Conservation (phyloP, 2,329 filamentous ascomycete genomes). For the Hymenoscyphus fructigenus region DNA sequence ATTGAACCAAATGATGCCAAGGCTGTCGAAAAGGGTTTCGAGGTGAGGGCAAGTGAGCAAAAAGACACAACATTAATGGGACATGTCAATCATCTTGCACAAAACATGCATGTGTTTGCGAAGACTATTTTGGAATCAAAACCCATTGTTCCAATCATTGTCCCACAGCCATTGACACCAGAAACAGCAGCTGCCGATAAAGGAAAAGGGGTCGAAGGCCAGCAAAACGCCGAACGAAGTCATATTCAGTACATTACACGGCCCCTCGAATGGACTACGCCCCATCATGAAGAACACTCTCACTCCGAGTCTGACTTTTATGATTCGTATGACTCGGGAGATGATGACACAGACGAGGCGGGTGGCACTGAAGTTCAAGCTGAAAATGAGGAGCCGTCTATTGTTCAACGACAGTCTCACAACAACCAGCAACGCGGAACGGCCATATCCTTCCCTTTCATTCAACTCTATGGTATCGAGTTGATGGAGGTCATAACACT, state of each 20-base stretch:
- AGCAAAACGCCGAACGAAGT: slow-evolving; percentile 47
- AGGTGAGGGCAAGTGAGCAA: slow-evolving; percentile 54
- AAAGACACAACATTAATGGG: slow-evolving; percentile 64
- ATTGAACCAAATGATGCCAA: slow-evolving; percentile 60
- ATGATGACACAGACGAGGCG: slow-evolving; percentile 36
- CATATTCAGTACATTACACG: slow-evolving; percentile 72
- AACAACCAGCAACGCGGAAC: slow-evolving; percentile 61
- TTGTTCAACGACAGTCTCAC: slow-evolving; percentile 9
- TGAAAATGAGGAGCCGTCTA: slow-evolving; percentile 37
- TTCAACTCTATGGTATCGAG: slow-evolving; percentile 77
- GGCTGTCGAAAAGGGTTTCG: slow-evolving; percentile 64
- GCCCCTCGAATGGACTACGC: slow-evolving; percentile 69
- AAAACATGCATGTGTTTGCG: slow-evolving; percentile 68
- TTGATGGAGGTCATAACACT: slow-evolving; percentile 67
- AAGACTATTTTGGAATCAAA: slow-evolving; percentile 46
- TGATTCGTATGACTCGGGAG: slow-evolving; percentile 47
- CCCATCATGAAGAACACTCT: slow-evolving; percentile 45
- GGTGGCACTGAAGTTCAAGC: slow-evolving; percentile 40
- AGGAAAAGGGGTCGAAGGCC: slow-evolving; percentile 27
- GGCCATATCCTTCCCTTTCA: slow-evolving; percentile 73
- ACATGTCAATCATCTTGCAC: slow-evolving; percentile 71
- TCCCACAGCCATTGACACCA: not conserved
- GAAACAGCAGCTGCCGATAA: slow-evolving; percentile 11
- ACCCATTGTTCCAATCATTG: slow-evolving; percentile 13
- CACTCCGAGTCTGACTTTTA: slow-evolving; percentile 47